Percentiles rank a stretch among this genome's conserved stretches.
Evolutionary conservation across 2,329 filamentous ascomycete genomes (phyloP).

Genomic region (Lasiodiplodia gonubiensis): DNA sequence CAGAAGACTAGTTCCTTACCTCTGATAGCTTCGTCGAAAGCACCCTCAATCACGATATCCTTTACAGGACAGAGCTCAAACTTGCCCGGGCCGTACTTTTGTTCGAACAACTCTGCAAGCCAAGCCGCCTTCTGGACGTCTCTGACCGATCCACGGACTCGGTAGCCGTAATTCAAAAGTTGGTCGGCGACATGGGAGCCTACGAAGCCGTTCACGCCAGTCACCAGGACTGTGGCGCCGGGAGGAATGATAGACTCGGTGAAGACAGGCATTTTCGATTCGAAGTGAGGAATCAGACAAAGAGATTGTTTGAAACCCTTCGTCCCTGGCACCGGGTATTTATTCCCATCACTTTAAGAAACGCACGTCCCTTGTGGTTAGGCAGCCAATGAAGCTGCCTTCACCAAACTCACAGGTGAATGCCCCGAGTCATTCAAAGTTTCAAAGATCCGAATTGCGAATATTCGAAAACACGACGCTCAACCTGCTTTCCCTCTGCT

Average conservation of each 20-base stretch:
- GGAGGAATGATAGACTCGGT: slow-evolving; percentile 28
- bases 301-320: neutral
- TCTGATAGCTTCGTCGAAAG: slow-evolving; percentile 38
- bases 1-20: slow-evolving; percentile 29
- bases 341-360: too few species aligned
- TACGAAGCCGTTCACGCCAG: slow-evolving; percentile 44
- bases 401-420: too few species aligned
- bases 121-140: slow-evolving; percentile 38
- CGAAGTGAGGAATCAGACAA: neutral
- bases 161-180: slow-evolving; percentile 39
- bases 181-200: slow-evolving; percentile 42
- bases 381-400: too few species aligned
- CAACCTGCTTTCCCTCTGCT: too few species aligned
- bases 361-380: too few species aligned
- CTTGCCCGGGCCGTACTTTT: slow-evolving; percentile 33
- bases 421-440: too few species aligned
- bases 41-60: slow-evolving; percentile 36
- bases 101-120: slow-evolving; percentile 39
- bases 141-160: slow-evolving; percentile 44
- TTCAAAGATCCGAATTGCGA: too few species aligned
- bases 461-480: too few species aligned
- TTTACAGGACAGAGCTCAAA: slow-evolving; percentile 40
- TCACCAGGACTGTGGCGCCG: slow-evolving; percentile 41
- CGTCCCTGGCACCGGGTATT: too few species aligned
- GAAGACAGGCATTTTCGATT: neutral